Conservation (phyloP, 2,329 filamentous ascomycete species). For the Alternaria sp. region DNA sequence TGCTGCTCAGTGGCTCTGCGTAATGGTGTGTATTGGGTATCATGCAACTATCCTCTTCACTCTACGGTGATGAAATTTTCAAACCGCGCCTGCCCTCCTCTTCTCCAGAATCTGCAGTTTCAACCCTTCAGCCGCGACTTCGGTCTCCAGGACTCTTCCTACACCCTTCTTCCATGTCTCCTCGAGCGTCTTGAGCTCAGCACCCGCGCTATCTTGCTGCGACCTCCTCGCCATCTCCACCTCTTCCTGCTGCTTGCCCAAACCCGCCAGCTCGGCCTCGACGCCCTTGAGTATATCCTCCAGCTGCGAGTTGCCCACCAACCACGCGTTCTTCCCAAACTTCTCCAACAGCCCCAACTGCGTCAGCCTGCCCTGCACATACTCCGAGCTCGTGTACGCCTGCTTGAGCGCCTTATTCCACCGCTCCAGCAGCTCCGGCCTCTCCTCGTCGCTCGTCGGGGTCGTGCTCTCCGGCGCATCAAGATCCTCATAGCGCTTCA, state of each 20-base stretch:
- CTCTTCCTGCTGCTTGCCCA: constrained; percentile 72
- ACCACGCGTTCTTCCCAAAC: constrained; percentile 89
- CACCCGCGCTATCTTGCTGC: constrained; percentile 72
- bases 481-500: constrained; percentile 82
- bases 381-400: constrained; percentile 65
- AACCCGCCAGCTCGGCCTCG: constrained; percentile 75
- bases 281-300: constrained; percentile 73
- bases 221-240: constrained; percentile 73
- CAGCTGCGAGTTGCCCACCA: constrained; percentile 80
- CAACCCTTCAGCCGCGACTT: constrained; percentile 80
- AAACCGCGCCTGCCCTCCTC: constrained; percentile 43
- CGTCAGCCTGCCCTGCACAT: constrained; percentile 62
- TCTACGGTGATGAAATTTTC: constrained; percentile 2
- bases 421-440: constrained; percentile 48
- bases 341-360: constrained; percentile 77
- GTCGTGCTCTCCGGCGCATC: constrained; percentile 59
- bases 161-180: constrained; percentile 81
- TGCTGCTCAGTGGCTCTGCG: no score
- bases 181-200: constrained; percentile 76
- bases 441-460: constrained; percentile 46
- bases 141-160: constrained; percentile 80
- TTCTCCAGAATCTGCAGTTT: constrained; percentile 47
- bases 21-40: constrained; percentile 7
- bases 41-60: neutral
- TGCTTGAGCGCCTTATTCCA: constrained; percentile 61